A percentile compares a stretch with the other conserved stretches of the same genome.
phyloP scores from a whole-genome alignment of 768 basidiomycete species.

The Paxillus involutus region DNA sequence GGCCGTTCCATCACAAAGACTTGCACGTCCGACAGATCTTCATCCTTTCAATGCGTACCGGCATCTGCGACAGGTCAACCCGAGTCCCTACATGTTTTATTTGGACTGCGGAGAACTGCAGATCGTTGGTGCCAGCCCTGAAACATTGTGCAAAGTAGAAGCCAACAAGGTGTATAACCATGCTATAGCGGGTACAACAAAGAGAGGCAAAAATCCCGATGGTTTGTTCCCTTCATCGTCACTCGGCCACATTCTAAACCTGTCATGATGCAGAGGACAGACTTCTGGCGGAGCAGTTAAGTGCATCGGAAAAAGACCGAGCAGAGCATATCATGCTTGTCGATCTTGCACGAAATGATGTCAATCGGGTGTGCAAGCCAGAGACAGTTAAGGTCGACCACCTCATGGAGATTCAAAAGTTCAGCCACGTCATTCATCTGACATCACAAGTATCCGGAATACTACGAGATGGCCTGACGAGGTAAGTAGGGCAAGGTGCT shows the following conservation, averaged over 20 bases:
- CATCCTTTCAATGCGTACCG: conserved; percentile 99
- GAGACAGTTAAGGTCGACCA: conserved; percentile 95
- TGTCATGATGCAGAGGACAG: conserved; percentile 76
- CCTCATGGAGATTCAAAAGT: conserved; percentile 91
- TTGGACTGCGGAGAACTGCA: conserved; percentile 91
- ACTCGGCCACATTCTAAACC: conserved; percentile 4
- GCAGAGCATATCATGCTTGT: conserved; percentile 99
- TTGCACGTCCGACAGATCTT: conserved; percentile 79
- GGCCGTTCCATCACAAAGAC: conserved; percentile 93
- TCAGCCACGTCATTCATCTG: conserved; percentile 97
- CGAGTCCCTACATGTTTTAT: conserved; percentile 99
- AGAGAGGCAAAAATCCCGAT: conserved; percentile 80
- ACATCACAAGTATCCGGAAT: conserved; percentile 93
- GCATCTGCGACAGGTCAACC: conserved; percentile 90
- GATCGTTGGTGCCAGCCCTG: conserved; percentile 97
- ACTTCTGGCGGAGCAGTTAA: conserved; percentile 67
- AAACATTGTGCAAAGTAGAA: conserved; percentile 95
- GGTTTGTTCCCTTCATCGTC: conserved; percentile 48
- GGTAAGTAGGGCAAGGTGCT: conserved; percentile 45
- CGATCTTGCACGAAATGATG: conserved; percentile 96
- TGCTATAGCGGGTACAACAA: conserved; percentile 95
- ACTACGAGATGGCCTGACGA: conserved; percentile 77
- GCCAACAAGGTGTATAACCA: conserved; percentile 93
- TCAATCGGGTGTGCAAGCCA: conserved; percentile 95
- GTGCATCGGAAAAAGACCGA: conserved; percentile 88